Base-by-base conservation (phyloP, 2,329 filamentous ascomycete genomes). In the Aspergillus puulaauensis region DNA sequence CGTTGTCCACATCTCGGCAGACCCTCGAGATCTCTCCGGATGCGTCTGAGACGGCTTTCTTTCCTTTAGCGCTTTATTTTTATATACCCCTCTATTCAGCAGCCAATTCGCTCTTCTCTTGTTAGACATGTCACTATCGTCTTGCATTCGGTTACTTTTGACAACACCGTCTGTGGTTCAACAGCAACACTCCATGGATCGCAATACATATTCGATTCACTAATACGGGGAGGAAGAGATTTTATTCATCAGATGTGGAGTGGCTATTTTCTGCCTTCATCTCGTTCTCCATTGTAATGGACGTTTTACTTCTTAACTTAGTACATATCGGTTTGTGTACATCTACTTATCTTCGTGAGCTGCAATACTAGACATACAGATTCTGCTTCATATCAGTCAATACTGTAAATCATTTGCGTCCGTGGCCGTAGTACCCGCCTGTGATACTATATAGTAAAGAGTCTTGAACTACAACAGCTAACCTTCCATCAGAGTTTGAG, bases 241-340 rank as follows among this genome's bases (percentile, higher is more conserved):
- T 48, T 35, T 39, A 46, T 43, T 47, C 33, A 12, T 46, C 52
- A 37, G 45, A 55, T 50, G 45, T 35, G 51, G n/a, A 44, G 40
- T 39, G 47, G 40, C 7, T 14, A 50, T 40, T 41, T 55, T 9
- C 24, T 12, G 19, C 24, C 45, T 50, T 23, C 37, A 24, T 44
- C 19, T 55, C 31, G 37, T 49, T 19, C 46, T 21, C 27, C 15
- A 8, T 24, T 35, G 12, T 49, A 24, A 54, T 54, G 44, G 24
- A 23, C 35, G 27, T 48, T 56, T 50, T 12, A 27, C 9, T 31
- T 31, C 51, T 62, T 44, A 52, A 27, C 9, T 31, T 44, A 52
- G 64, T 65, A 66, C 63, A 62, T 64, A 66, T 70, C 65, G 66
- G 69, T 66, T 52, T 69, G 66, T 67, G 68, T 68, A 70, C 65